These are phyloP conservation scores for Marasmius tenuissimus DNA, from an alignment of 1,284 basidiomycete species.

Conservation along the genomic window DNA sequence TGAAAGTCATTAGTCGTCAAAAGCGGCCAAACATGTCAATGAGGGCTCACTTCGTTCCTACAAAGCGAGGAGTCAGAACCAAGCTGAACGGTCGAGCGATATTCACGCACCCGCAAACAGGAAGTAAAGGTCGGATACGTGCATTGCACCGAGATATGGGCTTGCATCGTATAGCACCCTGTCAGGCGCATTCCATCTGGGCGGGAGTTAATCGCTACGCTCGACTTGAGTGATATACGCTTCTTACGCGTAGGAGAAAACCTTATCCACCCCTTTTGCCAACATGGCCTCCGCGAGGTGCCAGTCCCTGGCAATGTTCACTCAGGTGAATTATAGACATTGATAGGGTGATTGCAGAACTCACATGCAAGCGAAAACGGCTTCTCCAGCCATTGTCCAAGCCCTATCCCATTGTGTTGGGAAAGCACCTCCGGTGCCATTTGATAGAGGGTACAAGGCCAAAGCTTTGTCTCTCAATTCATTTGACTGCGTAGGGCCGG, in stretches of 20 bases:
- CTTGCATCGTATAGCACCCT: slow-evolving; percentile 34
- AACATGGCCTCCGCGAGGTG: slow-evolving; percentile 34
- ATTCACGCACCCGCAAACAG: slow-evolving; percentile 38
- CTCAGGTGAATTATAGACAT: background rate
- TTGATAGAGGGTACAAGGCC: slow-evolving; percentile 38
- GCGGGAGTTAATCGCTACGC: background rate
- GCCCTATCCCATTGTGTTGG: slow-evolving; percentile 41
- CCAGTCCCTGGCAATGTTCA: slow-evolving; percentile 33
- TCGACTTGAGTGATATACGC: background rate
- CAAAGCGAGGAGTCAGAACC: background rate
- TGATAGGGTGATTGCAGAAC: slow-evolving; percentile 13
- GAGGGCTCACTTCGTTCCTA: slow-evolving; percentile 35
- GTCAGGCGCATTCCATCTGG: slow-evolving; percentile 44
- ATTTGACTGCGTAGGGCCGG: slow-evolving; percentile 29
- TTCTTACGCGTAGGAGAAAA: slow-evolving; percentile 35
- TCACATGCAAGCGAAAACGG: slow-evolving; percentile 47
- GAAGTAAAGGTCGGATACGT: slow-evolving; percentile 46
- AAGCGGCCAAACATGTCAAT: background rate
- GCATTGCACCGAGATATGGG: slow-evolving; percentile 41
- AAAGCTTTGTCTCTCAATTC: slow-evolving; percentile 35
- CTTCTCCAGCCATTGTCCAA: slow-evolving; percentile 40
- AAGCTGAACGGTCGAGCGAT: background rate
- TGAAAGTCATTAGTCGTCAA: background rate
- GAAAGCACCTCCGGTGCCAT: slow-evolving; percentile 34
- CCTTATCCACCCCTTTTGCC: slow-evolving; percentile 29